Evolutionary conservation across 176 grass and related monocot species (phyloP).

Genomic region (Alloteropsis semialata): DNA sequence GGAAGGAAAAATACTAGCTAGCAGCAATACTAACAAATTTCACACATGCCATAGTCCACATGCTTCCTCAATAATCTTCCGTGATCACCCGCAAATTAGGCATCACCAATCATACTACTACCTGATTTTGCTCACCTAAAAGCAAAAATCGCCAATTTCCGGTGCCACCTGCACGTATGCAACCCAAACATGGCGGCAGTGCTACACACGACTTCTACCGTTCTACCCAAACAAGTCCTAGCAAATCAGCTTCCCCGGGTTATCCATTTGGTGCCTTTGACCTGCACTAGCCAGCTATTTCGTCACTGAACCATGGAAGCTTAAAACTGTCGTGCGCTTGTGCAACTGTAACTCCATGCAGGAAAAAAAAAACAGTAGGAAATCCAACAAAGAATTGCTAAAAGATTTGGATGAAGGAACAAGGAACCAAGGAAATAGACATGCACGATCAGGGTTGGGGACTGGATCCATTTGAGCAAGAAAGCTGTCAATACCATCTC

Average conservation of each 20-base stretch:
- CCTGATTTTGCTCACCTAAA: not conserved
- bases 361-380: not conserved
- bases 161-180: conserved; percentile 4
- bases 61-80: not conserved
- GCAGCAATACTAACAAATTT: not conserved
- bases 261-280: conserved; percentile 16
- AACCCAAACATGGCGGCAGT: too few species aligned
- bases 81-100: not conserved
- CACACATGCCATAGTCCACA: not conserved
- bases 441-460: not conserved
- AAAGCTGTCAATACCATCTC: not conserved
- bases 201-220: not conserved
- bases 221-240: conserved; percentile 21
- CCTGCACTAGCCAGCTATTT: not conserved
- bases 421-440: not conserved
- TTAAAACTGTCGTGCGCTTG: not conserved
- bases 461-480: not conserved
- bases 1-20: not conserved
- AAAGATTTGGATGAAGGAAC: not conserved
- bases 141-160: not conserved
- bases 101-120: not conserved
- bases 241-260: conserved; percentile 5
- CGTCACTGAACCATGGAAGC: not conserved
- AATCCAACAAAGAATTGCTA: not conserved
- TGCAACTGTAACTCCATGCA: not conserved